Conservation (phyloP, 306 rosid genomes). For the Prunus kanzakura region DNA sequence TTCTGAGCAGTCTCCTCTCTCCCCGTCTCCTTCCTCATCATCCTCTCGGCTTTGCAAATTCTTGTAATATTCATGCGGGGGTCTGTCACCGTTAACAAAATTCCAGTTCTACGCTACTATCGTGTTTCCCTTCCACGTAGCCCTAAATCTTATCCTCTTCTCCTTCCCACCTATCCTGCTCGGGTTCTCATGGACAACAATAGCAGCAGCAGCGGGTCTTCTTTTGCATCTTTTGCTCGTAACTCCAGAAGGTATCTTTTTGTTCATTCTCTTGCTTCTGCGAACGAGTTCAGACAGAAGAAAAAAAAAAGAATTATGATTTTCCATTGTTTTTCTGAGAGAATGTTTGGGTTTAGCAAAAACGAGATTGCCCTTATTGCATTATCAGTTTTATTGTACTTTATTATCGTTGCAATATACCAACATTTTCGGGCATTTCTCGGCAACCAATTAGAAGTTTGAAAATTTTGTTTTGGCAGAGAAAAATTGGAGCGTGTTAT, state of each 20-base stretch:
- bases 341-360: background rate
- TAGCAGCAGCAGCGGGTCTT: slow-evolving; percentile 15
- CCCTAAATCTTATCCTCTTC: slow-evolving; percentile 9
- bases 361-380: no score
- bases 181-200: slow-evolving; percentile 35
- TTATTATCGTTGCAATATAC: background rate
- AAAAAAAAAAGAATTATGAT: background rate
- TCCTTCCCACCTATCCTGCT: background rate
- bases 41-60: background rate
- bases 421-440: background rate
- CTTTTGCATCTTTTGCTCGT: slow-evolving; percentile 43
- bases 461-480: background rate
- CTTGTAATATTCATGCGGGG: slow-evolving; percentile 32
- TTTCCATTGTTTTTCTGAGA: background rate
- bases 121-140: slow-evolving; percentile 39
- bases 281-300: background rate
- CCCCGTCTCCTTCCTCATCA: background rate
- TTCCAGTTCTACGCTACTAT: slow-evolving; percentile 40
- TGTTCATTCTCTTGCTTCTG: background rate
- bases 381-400: background rate
- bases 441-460: background rate
- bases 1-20: background rate
- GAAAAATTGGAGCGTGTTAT: background rate
- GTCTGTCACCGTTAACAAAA: slow-evolving; percentile 21
- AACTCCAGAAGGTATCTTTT: slow-evolving; percentile 37